Evolutionary conservation across 352 stramenopile species (phyloP), one percentile per base, ranked within the genome.

Genomic region (Globisporangium splendens): DNA sequence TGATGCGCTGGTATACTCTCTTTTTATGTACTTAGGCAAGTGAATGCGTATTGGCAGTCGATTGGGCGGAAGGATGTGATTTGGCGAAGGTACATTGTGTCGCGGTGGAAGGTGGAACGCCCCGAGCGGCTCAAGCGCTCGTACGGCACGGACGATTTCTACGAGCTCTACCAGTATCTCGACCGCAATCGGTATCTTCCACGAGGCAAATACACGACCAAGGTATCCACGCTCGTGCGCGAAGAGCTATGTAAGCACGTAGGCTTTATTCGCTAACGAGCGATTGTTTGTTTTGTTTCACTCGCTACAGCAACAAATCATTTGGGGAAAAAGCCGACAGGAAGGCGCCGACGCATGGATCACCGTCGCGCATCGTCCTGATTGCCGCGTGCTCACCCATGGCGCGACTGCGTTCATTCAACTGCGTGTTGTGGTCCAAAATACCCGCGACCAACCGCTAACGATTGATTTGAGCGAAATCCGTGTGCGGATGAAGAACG

Each of bases 281-380:
- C 28, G 5, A 35, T 35, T 24, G 31, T 43, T 33, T 39, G 10
- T 42, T 41, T 10, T 22, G 21, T 20, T 31, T n/a, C n/a, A n/a
- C n/a, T n/a, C 1, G 18, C 21, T 22, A 44, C 48, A 75, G 59
- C 72, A 86, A 22, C 77, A 88, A 59, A 70, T 89, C 48, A 72
- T 88, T 7, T 92, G 82, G 82, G 82, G 79, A 3, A 81, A 80
- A 22, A 79, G 65, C 21, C 72, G 79, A 1, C 75, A 87, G 14
- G 73, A 90, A 56, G 73, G 72, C n/a, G 73, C 79, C 3, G 79
- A 92, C 50, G 75, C 83, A 15, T 92, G 82, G 82, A 68, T 92
- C 50, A 90, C 78, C 5, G 63, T 92, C 24, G 82, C 77, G 11
- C 82, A 92, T 59, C 81, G 76, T 2, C 63, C 79, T 11, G 83